Evolutionary conservation across 805 yeast genomes (phyloP).

Genomic region (Yamadazyma paraphyllophila): DNA sequence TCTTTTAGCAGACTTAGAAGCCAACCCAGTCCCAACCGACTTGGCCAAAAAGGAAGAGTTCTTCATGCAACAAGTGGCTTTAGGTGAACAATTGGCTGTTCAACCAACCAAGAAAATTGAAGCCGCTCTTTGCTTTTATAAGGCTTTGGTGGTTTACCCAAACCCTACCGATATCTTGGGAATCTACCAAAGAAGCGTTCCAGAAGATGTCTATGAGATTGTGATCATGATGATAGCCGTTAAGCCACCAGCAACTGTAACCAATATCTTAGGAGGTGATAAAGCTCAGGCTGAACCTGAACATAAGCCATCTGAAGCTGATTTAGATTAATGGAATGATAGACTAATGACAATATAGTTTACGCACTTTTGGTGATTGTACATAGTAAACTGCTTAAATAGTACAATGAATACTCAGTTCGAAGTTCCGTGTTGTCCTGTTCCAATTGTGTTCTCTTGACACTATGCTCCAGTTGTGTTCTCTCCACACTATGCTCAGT

Average conservation of each 20-base stretch:
- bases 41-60: constrained; percentile 68
- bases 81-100: constrained; percentile 78
- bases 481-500: too few relatives aligned
- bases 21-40: constrained; percentile 74
- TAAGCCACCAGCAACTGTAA: constrained; percentile 80
- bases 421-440: too few relatives aligned
- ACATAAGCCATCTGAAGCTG: constrained; percentile 30
- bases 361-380: neutral
- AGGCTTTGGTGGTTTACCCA: constrained; percentile 90
- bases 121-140: constrained; percentile 89
- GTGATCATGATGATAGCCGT: constrained; percentile 87
- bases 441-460: too few relatives aligned
- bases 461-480: too few relatives aligned
- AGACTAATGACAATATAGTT: neutral
- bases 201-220: constrained; percentile 76
- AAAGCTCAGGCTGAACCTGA: constrained; percentile 5
- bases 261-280: constrained; percentile 57
- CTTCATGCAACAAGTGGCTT: constrained; percentile 79
- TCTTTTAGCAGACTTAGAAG: constrained; percentile 60
- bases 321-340: constrained; percentile 19
- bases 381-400: neutral
- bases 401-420: too few relatives aligned
- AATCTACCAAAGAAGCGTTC: constrained; percentile 85
- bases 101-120: constrained; percentile 67
- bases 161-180: constrained; percentile 89